Evolutionary conservation across 306 rosid species (phyloP), one percentile per base, ranked within the genome.

Genomic region (Medicago ruthenica): DNA sequence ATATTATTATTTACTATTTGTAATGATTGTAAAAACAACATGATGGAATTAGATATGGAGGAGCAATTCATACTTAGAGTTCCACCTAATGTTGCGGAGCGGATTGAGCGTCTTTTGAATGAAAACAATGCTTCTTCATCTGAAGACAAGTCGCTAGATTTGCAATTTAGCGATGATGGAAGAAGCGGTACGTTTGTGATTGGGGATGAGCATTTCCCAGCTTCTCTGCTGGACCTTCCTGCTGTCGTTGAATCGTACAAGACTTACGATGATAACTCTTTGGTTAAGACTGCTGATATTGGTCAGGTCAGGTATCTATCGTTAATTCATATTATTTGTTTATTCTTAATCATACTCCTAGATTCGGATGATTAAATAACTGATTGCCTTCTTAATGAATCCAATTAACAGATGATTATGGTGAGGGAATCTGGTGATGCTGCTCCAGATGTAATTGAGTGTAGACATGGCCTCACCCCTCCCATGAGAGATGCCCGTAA

Each of bases 401-500:
- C 42, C 61, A 68, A 37, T 10, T 37, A 15, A 42, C 74, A 81
- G 85, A 82, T 82, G 82, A 82, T 82, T 76, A 82, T 71, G 85
- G 79, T 82, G 75, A 66, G 85, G 75, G 85, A 82, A 71, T 45
- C 79, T 58, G 85, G 67, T 57, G 85, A 82, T 45, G 71, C 82
- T 71, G 82, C 82, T 45, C 85, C 85, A 20, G 97, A 92, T 69
- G 79, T 87, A 44, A 80, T 85, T 45, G 96, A 92, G 86, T 89
- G 81, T 77, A 90, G 93, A 78, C 99, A 92, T 66, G 99, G 97
- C 66, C 93, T 95, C 79, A 89, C 99, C 48, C 99, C 97, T 73
- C 97, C 99, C 16, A 90, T 85, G 97, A 90, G 97, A 85, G 99
- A 92, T 81, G 99, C 97, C 22, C 89, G 97, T 66, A 92, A 90